Percentiles rank a stretch among this genome's conserved stretches.
Conservation (phyloP, 2,329 filamentous ascomycete species). For the Penicillium expansum region DNA sequence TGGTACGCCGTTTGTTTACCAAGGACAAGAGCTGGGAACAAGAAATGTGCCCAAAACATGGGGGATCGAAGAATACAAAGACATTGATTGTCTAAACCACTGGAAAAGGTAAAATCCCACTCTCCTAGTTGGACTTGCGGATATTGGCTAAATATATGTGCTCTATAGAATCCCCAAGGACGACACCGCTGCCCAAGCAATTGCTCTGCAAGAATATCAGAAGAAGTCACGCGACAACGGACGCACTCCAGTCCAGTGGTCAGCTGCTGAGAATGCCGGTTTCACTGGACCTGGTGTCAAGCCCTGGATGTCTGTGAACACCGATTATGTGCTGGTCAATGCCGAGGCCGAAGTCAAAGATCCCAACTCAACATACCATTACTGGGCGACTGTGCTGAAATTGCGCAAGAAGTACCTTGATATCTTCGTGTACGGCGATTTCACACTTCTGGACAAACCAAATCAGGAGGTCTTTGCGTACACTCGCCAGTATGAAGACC, state of each 20-base stretch:
- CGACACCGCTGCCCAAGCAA: conserved; percentile 30
- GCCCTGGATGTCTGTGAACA: conserved; percentile 71
- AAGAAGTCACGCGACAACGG: conserved; percentile 62
- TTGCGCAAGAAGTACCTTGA: conserved; percentile 61
- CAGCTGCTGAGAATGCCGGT: conserved; percentile 57
- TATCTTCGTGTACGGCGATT: conserved; percentile 66
- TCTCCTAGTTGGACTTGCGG: neutral
- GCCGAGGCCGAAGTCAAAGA: conserved; percentile 48
- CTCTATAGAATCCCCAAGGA: conserved; percentile 31
- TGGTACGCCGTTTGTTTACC: conserved; percentile 66
- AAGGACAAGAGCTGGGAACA: conserved; percentile 69
- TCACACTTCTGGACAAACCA: conserved; percentile 54
- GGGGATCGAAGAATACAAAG: conserved; percentile 65
- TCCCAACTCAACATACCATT: conserved; percentile 54
- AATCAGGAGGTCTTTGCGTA: conserved; percentile 58
- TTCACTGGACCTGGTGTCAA: conserved; percentile 56
- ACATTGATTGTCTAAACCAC: conserved; percentile 61
- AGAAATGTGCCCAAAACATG: conserved; percentile 61
- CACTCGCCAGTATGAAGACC: conserved; percentile 40
- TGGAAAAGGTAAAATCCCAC: conserved; percentile 47
- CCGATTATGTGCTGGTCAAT: conserved; percentile 62
- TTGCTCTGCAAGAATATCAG: conserved; percentile 36
- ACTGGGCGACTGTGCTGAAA: conserved; percentile 60
- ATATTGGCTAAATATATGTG: neutral
- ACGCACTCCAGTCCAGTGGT: conserved; percentile 71